Percentiles rank a stretch among this genome's conserved stretches.
These are phyloP conservation scores for Sporobolomyces phaffii DNA, from an alignment of 768 basidiomycete species.

Conservation along the genomic window DNA sequence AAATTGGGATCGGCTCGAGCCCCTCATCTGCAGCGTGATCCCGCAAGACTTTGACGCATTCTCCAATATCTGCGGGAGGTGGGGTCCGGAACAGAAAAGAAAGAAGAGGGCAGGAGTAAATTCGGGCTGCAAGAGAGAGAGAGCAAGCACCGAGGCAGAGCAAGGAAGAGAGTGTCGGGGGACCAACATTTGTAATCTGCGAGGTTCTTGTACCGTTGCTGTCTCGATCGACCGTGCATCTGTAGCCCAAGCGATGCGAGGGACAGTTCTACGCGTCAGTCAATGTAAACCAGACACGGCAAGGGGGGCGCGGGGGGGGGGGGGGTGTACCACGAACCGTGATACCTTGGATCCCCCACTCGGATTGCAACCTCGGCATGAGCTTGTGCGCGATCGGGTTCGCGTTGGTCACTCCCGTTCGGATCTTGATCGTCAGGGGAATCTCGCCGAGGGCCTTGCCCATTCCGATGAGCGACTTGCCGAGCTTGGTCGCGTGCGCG, in stretches of 20 bases:
- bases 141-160: neutral
- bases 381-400: slow-evolving; percentile 81
- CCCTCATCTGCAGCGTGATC: slow-evolving; percentile 42
- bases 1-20: slow-evolving; percentile 77
- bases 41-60: slow-evolving; percentile 34
- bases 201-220: slow-evolving; percentile 84
- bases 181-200: slow-evolving; percentile 91
- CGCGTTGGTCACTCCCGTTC: slow-evolving; percentile 73
- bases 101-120: neutral
- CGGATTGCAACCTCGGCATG: slow-evolving; percentile 65
- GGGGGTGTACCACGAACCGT: slow-evolving; percentile 48
- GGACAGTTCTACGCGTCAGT: slow-evolving; percentile 35
- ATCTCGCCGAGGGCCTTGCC: slow-evolving; percentile 80
- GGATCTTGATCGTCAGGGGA: slow-evolving; percentile 82
- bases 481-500: slow-evolving; percentile 71
- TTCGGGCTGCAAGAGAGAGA: too few relatives aligned
- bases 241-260: slow-evolving; percentile 47
- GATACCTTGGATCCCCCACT: slow-evolving; percentile 56
- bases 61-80: slow-evolving; percentile 39
- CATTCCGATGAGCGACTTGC: slow-evolving; percentile 85
- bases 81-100: too few relatives aligned
- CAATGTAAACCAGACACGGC: slow-evolving; percentile 45
- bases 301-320: neutral
- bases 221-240: slow-evolving; percentile 92
- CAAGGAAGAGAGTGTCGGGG: too few relatives aligned